A percentile compares a stretch with the other conserved stretches of the same genome.
Conservation (phyloP, 2,329 filamentous ascomycete genomes). For the Leptosphaerulina australis region DNA sequence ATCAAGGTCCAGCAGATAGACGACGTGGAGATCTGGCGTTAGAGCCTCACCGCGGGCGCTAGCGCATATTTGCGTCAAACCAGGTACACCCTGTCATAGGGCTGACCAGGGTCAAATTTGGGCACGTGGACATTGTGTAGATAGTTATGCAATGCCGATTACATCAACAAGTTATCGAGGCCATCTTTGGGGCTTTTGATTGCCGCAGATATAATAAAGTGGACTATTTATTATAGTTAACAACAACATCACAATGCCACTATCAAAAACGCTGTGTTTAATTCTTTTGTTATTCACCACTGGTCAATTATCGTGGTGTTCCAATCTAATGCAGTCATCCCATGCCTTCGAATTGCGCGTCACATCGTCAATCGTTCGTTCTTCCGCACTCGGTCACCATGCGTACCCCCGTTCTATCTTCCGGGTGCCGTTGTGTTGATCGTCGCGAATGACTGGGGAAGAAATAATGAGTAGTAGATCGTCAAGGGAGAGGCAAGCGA, state of each 20-base stretch:
- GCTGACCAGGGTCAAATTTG: slow-evolving; percentile 13
- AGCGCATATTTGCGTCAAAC: slow-evolving; percentile 16
- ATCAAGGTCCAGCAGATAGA: slow-evolving; percentile 17
- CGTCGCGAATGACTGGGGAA: slow-evolving; percentile 36
- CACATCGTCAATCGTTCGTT: slow-evolving; percentile 35
- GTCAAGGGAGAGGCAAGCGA: slow-evolving; percentile 35
- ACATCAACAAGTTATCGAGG: neutral
- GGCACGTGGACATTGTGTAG: slow-evolving; percentile 9
- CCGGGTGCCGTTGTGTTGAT: slow-evolving; percentile 36
- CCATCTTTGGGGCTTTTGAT: neutral
- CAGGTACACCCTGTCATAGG: slow-evolving; percentile 25
- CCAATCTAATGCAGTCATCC: slow-evolving; percentile 39
- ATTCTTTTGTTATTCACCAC: slow-evolving; percentile 42
- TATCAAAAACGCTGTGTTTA: neutral
- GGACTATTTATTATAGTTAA: neutral
- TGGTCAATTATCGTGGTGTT: slow-evolving; percentile 41
- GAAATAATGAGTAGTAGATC: slow-evolving; percentile 37
- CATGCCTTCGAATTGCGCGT: slow-evolving; percentile 34
- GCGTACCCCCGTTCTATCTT: slow-evolving; percentile 39
- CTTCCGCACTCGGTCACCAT: slow-evolving; percentile 31
- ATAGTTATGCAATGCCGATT: neutral
- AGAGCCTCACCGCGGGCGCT: slow-evolving; percentile 36
- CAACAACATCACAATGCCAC: neutral
- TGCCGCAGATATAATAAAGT: neutral
- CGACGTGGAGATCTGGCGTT: slow-evolving; percentile 41